Base-by-base conservation (phyloP, 805 yeast genomes). In the Lachancea dasiensis region DNA sequence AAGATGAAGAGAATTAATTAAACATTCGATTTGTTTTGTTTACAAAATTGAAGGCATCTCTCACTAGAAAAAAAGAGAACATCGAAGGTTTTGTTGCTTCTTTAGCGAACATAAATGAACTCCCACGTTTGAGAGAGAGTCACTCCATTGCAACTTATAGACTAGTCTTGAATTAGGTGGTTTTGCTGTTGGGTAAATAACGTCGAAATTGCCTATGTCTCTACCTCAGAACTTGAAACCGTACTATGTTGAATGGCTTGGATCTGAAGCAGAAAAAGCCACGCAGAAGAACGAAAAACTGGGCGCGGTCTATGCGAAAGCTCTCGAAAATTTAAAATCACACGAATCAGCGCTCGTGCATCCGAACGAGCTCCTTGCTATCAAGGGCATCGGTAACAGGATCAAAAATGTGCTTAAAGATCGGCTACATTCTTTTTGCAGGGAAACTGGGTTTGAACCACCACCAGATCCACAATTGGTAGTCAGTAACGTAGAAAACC, bases 381-480 rank as follows among this genome's bases (percentile, higher is more conserved):
- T 90, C 28, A 79, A 72, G 40, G 82, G 67, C 31, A 70, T 90
- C 24, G 97, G 97, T 1, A 80, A 75, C 9, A 77, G 79, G 39
- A 77, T 84, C 6, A 75, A 83, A 23, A 61, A 57, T 2, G 51
- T 61, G 20, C 61, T 90, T 40, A 65, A 68, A 18, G 57, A 63
- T 27, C 69, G 67, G 43, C 59, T 85, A 17, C 46, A 57, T 9
- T 51, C 52, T 2, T 72, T 85, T 59, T 86, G 95, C 51, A 49
- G 60, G n/a, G 73, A 69, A 6, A 66, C 73, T 35, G 77, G 74
- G 0, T 54, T 65, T 3, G 58, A 48, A 0, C 41, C 67, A 4
- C 90, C 90, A 2, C 11, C n/a, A 6, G 53, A 45, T 23, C 37
- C 37, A 4, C 11, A 24, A 9, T 27, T 34, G 25, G 26, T 19